A percentile compares a stretch with the other conserved stretches of the same genome.
Conservation (phyloP, 345 rosid species). For the Carallia brachiata region DNA sequence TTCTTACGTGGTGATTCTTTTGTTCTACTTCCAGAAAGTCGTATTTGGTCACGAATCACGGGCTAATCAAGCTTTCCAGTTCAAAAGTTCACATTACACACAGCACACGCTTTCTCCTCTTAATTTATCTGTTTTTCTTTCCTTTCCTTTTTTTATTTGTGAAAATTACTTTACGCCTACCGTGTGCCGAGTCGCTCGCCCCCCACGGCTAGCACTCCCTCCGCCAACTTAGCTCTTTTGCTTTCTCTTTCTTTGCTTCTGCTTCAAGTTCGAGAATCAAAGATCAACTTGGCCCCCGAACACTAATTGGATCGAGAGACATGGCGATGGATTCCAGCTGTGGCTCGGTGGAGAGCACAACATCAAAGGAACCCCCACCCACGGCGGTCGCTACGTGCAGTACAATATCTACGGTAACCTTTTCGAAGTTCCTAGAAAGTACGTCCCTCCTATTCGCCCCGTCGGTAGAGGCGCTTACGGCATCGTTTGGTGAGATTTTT, state of each 20-base stretch:
- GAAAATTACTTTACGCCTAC: constrained; percentile 25
- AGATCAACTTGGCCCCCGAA: neutral
- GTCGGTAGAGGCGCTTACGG: constrained; percentile 97
- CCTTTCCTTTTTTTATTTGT: neutral
- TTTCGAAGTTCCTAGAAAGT: constrained; percentile 89
- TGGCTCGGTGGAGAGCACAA: constrained; percentile 47
- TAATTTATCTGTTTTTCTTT: no score
- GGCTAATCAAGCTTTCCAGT: no score
- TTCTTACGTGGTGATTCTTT: no score
- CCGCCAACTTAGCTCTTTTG: neutral
- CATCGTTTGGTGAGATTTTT: constrained; percentile 70
- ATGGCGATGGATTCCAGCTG: constrained; percentile 57
- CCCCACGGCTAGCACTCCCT: constrained; percentile 1
- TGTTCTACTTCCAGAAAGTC: no score
- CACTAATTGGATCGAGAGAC: constrained; percentile 13
- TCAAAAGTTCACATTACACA: no score
- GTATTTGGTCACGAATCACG: no score
- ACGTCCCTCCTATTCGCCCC: constrained; percentile 96
- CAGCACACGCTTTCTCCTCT: no score
- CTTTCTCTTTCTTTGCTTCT: neutral
- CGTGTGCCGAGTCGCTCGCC: constrained; percentile 35
- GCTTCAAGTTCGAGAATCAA: no score
- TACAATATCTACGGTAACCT: constrained; percentile 94
- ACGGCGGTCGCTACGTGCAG: constrained; percentile 87
- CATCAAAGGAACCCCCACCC: constrained; percentile 66